A percentile compares a stretch with the other conserved stretches of the same genome.
Evolutionary conservation across 176 grass and related monocot genomes (phyloP).

Genomic region (Musa beccarii): DNA sequence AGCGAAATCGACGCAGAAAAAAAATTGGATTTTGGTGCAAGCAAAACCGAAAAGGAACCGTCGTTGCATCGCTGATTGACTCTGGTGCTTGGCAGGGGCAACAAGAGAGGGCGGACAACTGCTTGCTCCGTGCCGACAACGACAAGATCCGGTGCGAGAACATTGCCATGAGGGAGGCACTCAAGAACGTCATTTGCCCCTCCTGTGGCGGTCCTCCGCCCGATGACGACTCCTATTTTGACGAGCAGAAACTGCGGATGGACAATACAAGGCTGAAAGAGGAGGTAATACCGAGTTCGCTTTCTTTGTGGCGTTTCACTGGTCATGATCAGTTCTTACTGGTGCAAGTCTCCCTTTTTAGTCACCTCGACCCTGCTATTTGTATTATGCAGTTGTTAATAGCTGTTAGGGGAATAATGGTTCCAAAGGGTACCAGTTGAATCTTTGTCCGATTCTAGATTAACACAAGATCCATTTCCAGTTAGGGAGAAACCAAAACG

Average conservation of each 20-base stretch:
- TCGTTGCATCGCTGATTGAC: background rate
- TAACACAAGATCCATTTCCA: too few relatives aligned
- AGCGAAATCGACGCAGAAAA: background rate
- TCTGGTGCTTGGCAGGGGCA: constrained; percentile 42
- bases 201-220: constrained; percentile 62
- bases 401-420: too few relatives aligned
- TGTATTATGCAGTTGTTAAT: too few relatives aligned
- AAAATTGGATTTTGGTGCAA: constrained; percentile 19
- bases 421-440: too few relatives aligned
- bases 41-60: constrained; percentile 1
- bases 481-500: too few relatives aligned
- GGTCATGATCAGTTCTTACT: too few relatives aligned
- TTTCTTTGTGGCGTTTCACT: too few relatives aligned
- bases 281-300: constrained; percentile 31
- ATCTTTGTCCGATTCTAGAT: too few relatives aligned
- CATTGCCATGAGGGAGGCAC: constrained; percentile 74
- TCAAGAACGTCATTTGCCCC: constrained; percentile 85
- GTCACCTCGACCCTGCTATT: too few relatives aligned
- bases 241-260: constrained; percentile 92
- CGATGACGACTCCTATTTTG: constrained; percentile 65
- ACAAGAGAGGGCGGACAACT: constrained; percentile 86
- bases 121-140: constrained; percentile 66
- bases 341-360: too few relatives aligned
- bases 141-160: constrained; percentile 96
- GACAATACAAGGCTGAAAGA: constrained; percentile 86